A percentile compares a stretch with the other conserved stretches of the same genome.
These are phyloP conservation scores for Batkoa obscura DNA, from an alignment of 371 early-diverging fungal species.

Conservation along the genomic window DNA sequence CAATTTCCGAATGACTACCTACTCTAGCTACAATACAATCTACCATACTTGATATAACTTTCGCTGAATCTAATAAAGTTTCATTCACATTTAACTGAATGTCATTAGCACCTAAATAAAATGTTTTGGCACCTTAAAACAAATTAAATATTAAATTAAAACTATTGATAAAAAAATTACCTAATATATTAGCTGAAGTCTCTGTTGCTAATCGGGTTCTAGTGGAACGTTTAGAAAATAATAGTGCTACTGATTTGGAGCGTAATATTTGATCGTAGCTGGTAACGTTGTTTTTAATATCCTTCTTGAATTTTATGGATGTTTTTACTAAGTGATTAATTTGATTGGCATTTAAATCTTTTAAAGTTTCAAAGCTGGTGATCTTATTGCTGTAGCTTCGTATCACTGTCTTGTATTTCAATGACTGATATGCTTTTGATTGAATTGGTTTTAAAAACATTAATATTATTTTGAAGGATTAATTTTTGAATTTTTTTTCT, in stretches of 20 bases:
- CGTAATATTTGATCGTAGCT: too few relatives aligned
- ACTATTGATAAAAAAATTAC: slow-evolving; percentile 15
- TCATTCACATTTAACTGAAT: slow-evolving; percentile 91
- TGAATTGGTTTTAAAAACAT: too few relatives aligned
- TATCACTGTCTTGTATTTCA: too few relatives aligned
- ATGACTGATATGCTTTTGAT: too few relatives aligned
- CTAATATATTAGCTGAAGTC: slow-evolving; percentile 66
- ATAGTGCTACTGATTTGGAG: slow-evolving; percentile 64
- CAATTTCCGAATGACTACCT: slow-evolving; percentile 73
- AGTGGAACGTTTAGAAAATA: slow-evolving; percentile 87
- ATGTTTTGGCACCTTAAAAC: slow-evolving; percentile 63
- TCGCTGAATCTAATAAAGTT: slow-evolving; percentile 65
- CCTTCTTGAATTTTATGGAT: too few relatives aligned
- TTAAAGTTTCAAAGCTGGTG: too few relatives aligned
- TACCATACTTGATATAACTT: slow-evolving; percentile 83
- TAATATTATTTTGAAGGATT: too few relatives aligned
- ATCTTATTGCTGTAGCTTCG: too few relatives aligned
- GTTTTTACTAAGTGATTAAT: too few relatives aligned
- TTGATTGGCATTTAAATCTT: too few relatives aligned
- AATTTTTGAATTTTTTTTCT: too few relatives aligned
- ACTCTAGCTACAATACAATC: slow-evolving; percentile 87
- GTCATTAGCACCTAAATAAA: slow-evolving; percentile 83
- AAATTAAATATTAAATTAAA: not conserved
- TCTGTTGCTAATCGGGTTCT: slow-evolving; percentile 92
- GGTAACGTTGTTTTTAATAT: too few relatives aligned